Evolutionary conservation across 2,329 filamentous ascomycete genomes (phyloP).

Genomic region (Leptographium flavum): DNA sequence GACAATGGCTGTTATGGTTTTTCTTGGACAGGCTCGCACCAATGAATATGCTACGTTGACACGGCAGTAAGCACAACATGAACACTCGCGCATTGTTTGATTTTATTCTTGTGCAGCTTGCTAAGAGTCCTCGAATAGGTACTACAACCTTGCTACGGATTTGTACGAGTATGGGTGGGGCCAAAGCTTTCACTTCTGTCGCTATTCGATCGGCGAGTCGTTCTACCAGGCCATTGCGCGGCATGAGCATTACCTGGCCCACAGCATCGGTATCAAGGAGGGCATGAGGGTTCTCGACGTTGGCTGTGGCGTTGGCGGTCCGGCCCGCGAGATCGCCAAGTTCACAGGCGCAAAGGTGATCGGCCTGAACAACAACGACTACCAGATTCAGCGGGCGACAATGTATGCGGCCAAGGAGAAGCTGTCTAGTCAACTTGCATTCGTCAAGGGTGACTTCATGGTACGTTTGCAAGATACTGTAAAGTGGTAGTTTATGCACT

Average conservation of each 20-base stretch:
- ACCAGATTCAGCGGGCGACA: slow-evolving; percentile 92
- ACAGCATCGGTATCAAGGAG: slow-evolving; percentile 73
- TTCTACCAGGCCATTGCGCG: slow-evolving; percentile 88
- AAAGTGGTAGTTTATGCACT: no score
- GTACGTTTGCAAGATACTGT: neutral
- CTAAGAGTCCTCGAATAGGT: slow-evolving; percentile 33
- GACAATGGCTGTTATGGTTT: no score
- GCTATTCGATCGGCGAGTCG: slow-evolving; percentile 72
- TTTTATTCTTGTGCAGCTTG: neutral
- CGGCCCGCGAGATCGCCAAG: slow-evolving; percentile 89
- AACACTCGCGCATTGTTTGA: neutral
- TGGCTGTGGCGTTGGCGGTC: slow-evolving; percentile 91
- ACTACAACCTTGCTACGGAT: slow-evolving; percentile 95
- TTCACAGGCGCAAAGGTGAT: slow-evolving; percentile 83
- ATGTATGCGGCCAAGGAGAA: slow-evolving; percentile 72
- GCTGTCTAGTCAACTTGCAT: slow-evolving; percentile 64
- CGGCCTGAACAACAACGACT: slow-evolving; percentile 97
- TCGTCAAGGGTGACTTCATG: slow-evolving; percentile 97
- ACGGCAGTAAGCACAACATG: slow-evolving; percentile 46
- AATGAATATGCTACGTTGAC: slow-evolving; percentile 89
- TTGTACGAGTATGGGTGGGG: slow-evolving; percentile 96
- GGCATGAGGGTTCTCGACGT: slow-evolving; percentile 88
- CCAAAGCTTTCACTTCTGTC: slow-evolving; percentile 94
- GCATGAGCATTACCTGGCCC: slow-evolving; percentile 94
- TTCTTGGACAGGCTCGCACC: slow-evolving; percentile 46